Evolutionary conservation across 768 basidiomycete genomes (phyloP), one percentile per base, ranked within the genome.

Genomic region (Daedaleopsis nitida): DNA sequence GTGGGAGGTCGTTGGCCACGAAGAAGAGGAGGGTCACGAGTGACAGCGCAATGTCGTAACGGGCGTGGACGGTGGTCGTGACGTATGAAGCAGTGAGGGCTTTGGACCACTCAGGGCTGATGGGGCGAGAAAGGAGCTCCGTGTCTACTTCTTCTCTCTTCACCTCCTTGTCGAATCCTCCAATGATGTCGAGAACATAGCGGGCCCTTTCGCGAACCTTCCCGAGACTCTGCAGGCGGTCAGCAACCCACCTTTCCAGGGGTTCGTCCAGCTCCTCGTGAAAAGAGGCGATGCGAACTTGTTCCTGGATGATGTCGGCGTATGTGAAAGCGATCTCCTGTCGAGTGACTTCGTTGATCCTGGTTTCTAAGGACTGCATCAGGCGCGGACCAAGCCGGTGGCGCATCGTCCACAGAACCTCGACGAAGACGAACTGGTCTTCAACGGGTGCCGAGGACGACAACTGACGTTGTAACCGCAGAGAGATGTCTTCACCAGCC

Each of bases 321-420:
- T 89, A 87, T 1, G 89, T 84, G 73, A 91, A 92, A 0, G 87
- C 88, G 35, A 86, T 83, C 68, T 93, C 91, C 71, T 93, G 91
- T 57, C 86, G 88, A 56, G 89, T 73, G 57, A 90, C 79, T 63
- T 88, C 87, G 37, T 82, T 72, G 16, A 89, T 73, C 54, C 83
- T 78, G 57, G 71, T 78, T 69, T 93, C 90, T 63, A 91, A 68
- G 38, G 76, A 77, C 14, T 81, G 76, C 66, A 88, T 78, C 37
- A 80, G 74, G 52, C 82, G 83, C 11, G 83, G 80, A 7, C 85
- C 87, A n/a, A 91, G 70, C 66, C 81, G 84, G 58, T 76, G 74
- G 52, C 85, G 83, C 57, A 92, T 72, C 42, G 77, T 83, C 87
- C 88, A 91, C 5, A 87, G 70, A 45, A 86, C 77, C 52, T 81